Percentiles rank a stretch among this genome's conserved stretches.
phyloP scores from a whole-genome alignment of 1,284 basidiomycete species.

The Cryptococcus amylolentus region DNA sequence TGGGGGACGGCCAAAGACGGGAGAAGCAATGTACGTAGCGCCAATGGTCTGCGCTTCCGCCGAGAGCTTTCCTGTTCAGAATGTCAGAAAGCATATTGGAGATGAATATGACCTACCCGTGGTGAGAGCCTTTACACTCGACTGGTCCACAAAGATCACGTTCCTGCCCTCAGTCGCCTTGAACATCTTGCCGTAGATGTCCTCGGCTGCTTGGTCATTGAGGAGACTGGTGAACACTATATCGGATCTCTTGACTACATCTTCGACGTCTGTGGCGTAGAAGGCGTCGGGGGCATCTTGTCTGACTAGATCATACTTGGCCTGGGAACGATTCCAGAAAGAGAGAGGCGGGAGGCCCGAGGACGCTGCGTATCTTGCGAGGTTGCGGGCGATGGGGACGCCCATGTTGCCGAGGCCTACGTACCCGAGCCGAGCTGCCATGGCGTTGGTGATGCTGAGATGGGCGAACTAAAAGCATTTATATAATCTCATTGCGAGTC shows the following conservation, averaged over 20 bases:
- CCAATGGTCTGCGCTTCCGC: conserved; percentile 20
- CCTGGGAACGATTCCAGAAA: conserved; percentile 35
- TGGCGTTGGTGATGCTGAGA: background rate
- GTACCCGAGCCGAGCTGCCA: conserved; percentile 23
- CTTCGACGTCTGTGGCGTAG: conserved; percentile 15
- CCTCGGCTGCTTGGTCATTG: conserved; percentile 32
- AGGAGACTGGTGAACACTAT: conserved; percentile 30
- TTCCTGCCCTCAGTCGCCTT: conserved; percentile 11
- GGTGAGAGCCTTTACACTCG: conserved; percentile 29
- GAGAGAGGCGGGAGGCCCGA: conserved; percentile 15
- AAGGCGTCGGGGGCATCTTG: conserved; percentile 8
- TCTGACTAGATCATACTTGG: conserved; percentile 28
- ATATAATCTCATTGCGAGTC: background rate
- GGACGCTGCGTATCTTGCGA: conserved; percentile 21
- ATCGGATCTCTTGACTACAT: conserved; percentile 22
- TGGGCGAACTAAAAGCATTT: background rate
- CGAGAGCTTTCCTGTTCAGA: conserved; percentile 22
- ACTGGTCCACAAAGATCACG: conserved; percentile 37
- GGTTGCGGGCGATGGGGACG: conserved; percentile 26
- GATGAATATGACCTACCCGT: conserved; percentile 20
- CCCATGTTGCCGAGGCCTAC: conserved; percentile 40
- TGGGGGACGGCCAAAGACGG: conserved; percentile 38
- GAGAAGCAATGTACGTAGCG: conserved; percentile 27
- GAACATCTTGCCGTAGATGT: conserved; percentile 21
- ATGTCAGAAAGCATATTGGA: background rate